Percentiles rank a stretch among this genome's conserved stretches.
These are phyloP conservation scores for Colletotrichum sp. DNA, from an alignment of 2,329 filamentous ascomycete genomes.

Conservation along the genomic window DNA sequence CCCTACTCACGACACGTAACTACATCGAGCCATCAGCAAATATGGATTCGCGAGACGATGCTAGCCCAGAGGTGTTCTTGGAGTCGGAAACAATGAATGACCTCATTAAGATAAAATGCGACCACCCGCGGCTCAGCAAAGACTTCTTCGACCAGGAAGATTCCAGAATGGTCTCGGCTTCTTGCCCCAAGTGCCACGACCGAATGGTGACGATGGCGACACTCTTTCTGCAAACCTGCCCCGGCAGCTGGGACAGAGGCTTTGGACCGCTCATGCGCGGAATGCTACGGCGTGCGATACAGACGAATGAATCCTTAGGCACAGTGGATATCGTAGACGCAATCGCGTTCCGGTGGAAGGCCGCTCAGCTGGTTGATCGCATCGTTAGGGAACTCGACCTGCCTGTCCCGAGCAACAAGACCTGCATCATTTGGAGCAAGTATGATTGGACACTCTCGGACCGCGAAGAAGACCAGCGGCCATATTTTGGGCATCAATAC, in stretches of 20 bases:
- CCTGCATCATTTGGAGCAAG: background rate
- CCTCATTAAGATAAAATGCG: background rate
- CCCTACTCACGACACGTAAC: background rate
- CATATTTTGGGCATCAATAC: background rate
- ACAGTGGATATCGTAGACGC: background rate
- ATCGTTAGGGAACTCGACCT: background rate
- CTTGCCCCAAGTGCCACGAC: background rate
- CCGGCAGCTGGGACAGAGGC: background rate
- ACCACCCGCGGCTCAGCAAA: background rate
- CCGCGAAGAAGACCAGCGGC: background rate
- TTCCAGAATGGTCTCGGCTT: background rate
- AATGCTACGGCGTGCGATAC: background rate
- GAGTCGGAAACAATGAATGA: background rate
- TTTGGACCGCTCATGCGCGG: background rate
- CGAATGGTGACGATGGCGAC: background rate
- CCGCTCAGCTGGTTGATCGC: background rate
- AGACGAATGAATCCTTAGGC: background rate
- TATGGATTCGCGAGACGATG: background rate
- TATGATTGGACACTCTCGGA: background rate
- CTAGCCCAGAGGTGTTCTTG: background rate
- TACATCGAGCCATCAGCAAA: background rate
- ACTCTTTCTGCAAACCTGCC: background rate
- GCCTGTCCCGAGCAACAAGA: background rate
- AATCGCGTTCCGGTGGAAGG: background rate
- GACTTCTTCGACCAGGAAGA: background rate